These are phyloP conservation scores for Cicer arietinum DNA, from an alignment of 306 rosid genomes.

Conservation along the genomic window DNA sequence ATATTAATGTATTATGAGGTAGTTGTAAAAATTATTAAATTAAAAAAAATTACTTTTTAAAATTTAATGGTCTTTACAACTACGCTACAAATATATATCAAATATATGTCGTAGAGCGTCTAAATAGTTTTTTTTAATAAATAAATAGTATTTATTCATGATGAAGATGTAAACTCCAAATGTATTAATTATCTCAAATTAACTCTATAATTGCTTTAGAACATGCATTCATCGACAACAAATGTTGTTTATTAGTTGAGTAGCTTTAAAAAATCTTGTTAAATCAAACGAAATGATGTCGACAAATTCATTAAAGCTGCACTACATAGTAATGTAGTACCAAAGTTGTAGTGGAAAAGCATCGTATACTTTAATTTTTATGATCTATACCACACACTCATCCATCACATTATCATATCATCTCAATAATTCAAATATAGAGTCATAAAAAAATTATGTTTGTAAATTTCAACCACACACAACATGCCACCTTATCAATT, in stretches of 20 bases:
- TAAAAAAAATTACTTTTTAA: no score
- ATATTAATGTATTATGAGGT: no score
- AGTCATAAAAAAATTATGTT: not conserved
- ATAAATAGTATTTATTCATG: not conserved
- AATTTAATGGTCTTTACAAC: no score
- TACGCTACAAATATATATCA: accelerated
- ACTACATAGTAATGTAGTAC: not conserved
- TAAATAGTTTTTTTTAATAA: no score
- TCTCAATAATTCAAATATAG: constrained; percentile 38
- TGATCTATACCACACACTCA: constrained; percentile 42
- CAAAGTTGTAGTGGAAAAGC: not conserved
- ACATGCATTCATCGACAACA: not conserved
- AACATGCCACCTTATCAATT: constrained; percentile 24
- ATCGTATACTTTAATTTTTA: constrained; percentile 7
- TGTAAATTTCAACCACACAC: constrained; percentile 34
- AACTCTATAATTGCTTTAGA: not conserved
- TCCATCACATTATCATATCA: constrained; percentile 5
- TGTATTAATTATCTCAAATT: not conserved
- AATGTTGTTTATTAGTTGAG: not conserved
- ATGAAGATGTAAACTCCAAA: not conserved
- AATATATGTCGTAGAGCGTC: accelerated
- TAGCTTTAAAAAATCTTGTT: constrained; percentile 13
- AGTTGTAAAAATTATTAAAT: no score
- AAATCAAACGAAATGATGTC: constrained; percentile 1
- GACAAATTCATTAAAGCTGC: constrained; percentile 1